Percentiles rank a stretch among this genome's conserved stretches.
phyloP scores from a whole-genome alignment of 305 asterid genomes.

The Striga hermonthica region DNA sequence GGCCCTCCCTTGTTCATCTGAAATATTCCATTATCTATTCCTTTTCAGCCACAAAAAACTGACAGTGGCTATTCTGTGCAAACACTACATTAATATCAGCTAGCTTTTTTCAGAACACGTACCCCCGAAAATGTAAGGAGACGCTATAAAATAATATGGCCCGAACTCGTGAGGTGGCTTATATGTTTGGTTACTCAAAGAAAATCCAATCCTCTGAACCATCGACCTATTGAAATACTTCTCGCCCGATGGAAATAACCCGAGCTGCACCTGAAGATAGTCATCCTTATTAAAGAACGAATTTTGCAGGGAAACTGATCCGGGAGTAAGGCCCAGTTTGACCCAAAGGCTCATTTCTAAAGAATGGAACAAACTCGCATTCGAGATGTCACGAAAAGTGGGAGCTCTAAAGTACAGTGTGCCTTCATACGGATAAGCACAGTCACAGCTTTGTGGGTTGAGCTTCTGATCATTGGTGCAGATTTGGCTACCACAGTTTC shows the following conservation, averaged over 20 bases:
- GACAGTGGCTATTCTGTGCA: too few relatives aligned
- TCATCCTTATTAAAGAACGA: slow-evolving; percentile 87
- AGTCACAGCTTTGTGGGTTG: slow-evolving; percentile 86
- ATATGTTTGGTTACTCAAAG: slow-evolving; percentile 76
- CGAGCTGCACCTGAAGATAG: slow-evolving; percentile 84
- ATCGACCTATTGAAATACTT: slow-evolving; percentile 68
- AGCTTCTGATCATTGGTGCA: slow-evolving; percentile 64
- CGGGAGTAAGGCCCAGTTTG: slow-evolving; percentile 77
- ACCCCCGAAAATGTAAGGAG: slow-evolving; percentile 76
- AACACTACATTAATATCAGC: background rate
- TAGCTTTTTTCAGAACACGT: slow-evolving; percentile 10
- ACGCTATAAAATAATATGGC: slow-evolving; percentile 82
- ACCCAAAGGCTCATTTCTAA: slow-evolving; percentile 95
- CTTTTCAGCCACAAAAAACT: background rate
- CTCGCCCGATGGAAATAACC: slow-evolving; percentile 63
- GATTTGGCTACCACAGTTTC: slow-evolving; percentile 72
- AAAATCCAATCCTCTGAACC: slow-evolving; percentile 77
- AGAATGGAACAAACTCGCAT: slow-evolving; percentile 68
- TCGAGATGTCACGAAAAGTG: slow-evolving; percentile 77
- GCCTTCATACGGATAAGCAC: slow-evolving; percentile 88
- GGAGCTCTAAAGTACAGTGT: slow-evolving; percentile 92
- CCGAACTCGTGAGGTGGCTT: slow-evolving; percentile 88
- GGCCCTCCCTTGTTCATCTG: slow-evolving; percentile 50
- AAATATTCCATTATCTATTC: slow-evolving; percentile 16
- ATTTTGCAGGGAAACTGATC: slow-evolving; percentile 80